Evolutionary conservation across 495 filamentous ascomycete species (phyloP).

Genomic region (Alectoria sarmentosa): DNA sequence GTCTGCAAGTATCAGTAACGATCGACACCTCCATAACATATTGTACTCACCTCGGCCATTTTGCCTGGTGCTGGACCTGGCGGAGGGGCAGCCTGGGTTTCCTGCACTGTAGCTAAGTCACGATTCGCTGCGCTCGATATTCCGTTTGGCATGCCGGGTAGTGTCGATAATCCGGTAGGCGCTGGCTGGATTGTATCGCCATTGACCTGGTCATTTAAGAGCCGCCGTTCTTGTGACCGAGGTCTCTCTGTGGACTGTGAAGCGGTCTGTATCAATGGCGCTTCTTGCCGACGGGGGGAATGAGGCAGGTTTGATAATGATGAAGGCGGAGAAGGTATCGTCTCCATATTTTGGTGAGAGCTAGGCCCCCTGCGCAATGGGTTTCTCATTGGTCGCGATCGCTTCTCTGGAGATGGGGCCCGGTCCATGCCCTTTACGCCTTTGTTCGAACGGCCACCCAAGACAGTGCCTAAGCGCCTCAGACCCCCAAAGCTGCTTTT

Average conservation of each 20-base stretch:
- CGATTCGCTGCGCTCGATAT: slow-evolving; percentile 16
- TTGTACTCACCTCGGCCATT: slow-evolving; percentile 17
- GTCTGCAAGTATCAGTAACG: slow-evolving; percentile 29
- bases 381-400: slow-evolving; percentile 26
- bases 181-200: slow-evolving; percentile 26
- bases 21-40: not conserved
- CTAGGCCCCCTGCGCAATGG: slow-evolving; percentile 26
- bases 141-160: slow-evolving; percentile 30
- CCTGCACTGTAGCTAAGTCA: slow-evolving; percentile 27
- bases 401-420: slow-evolving; percentile 43
- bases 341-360: slow-evolving; percentile 27
- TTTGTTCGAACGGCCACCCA: slow-evolving; percentile 49
- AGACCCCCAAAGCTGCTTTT: slow-evolving; percentile 36
- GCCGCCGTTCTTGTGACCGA: slow-evolving; percentile 25
- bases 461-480: slow-evolving; percentile 72
- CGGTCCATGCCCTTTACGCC: slow-evolving; percentile 33
- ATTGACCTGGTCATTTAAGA: slow-evolving; percentile 25
- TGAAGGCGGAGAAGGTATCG: slow-evolving; percentile 29
- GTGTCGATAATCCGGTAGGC: slow-evolving; percentile 26
- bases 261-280: not conserved
- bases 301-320: slow-evolving; percentile 21
- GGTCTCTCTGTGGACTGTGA: slow-evolving; percentile 15
- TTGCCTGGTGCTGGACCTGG: slow-evolving; percentile 23
- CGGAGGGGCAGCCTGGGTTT: slow-evolving; percentile 27
- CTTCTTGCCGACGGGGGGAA: slow-evolving; percentile 18